phyloP scores from a whole-genome alignment of 2,329 filamentous ascomycete species.

The Claviceps spartinae region DNA sequence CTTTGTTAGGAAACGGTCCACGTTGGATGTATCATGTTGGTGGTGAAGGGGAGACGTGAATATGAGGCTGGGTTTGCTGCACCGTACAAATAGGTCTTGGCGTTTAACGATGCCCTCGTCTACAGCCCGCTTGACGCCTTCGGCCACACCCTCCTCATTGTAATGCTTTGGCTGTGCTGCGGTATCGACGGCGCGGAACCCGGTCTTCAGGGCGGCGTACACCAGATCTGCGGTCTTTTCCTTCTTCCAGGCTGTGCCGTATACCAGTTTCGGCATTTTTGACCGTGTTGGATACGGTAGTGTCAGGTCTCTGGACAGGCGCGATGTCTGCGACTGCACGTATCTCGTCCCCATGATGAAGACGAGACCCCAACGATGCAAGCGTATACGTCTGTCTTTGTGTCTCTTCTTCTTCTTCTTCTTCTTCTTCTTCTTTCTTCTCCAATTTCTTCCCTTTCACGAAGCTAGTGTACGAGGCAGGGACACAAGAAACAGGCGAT shows the following conservation, averaged over 20 bases:
- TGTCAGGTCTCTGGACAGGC: constrained; percentile 20
- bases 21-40: background rate
- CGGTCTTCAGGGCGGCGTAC: constrained; percentile 49
- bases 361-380: background rate
- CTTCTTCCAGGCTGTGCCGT: constrained; percentile 82
- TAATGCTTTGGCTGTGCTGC: constrained; percentile 71
- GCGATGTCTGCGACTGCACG: constrained; percentile 15
- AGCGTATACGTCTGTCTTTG: background rate
- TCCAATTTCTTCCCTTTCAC: too few relatives aligned
- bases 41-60: background rate
- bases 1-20: background rate
- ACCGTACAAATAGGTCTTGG: constrained; percentile 48
- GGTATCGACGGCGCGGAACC: constrained; percentile 65
- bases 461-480: too few relatives aligned
- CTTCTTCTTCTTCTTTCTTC: background rate
- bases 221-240: constrained; percentile 54
- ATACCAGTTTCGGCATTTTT: constrained; percentile 44
- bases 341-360: constrained; percentile 9
- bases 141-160: constrained; percentile 55
- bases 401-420: background rate
- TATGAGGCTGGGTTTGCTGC: background rate
- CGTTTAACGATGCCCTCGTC: constrained; percentile 40
- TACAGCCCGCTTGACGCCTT: constrained; percentile 50
- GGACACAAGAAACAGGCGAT: too few relatives aligned
- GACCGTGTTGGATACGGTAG: constrained; percentile 17